Percentiles rank a stretch among this genome's conserved stretches.
Conservation (phyloP, 768 basidiomycete species). For the Leccinum uliginosum region DNA sequence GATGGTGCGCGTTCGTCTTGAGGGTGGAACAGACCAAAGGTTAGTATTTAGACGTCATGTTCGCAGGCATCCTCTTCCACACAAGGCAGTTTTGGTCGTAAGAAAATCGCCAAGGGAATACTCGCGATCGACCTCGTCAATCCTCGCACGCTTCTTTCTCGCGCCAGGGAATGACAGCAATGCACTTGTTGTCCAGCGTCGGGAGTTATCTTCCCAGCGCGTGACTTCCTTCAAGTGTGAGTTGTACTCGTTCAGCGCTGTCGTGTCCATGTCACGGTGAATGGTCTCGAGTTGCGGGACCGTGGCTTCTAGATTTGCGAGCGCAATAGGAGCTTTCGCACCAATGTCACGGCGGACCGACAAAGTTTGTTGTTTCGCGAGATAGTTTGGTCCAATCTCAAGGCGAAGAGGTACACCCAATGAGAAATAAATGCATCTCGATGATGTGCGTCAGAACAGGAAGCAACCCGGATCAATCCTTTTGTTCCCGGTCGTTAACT, state of each 20-base stretch:
- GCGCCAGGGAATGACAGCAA: conserved; percentile 94
- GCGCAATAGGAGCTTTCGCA: conserved; percentile 52
- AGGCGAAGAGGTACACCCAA: conserved; percentile 96
- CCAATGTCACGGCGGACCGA: conserved; percentile 80
- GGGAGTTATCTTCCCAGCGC: conserved; percentile 91
- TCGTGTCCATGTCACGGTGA: conserved; percentile 82
- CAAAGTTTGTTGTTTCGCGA: conserved; percentile 76
- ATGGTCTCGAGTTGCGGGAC: conserved; percentile 73
- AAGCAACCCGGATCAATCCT: conserved; percentile 44
- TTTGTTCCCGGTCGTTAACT: conserved; percentile 99
- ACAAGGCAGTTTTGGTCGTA: neutral
- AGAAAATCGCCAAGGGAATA: conserved; percentile 1
- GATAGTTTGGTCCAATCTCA: conserved; percentile 93
- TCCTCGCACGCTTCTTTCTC: conserved; percentile 87
- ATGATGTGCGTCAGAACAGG: neutral
- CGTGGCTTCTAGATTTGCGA: conserved; percentile 42
- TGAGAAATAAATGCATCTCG: conserved; percentile 1
- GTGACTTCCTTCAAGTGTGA: conserved; percentile 67
- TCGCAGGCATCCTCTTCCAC: neutral
- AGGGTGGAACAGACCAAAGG: conserved; percentile 30
- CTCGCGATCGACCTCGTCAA: conserved; percentile 87
- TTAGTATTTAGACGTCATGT: neutral
- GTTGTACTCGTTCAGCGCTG: conserved; percentile 72
- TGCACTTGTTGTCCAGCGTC: conserved; percentile 80
- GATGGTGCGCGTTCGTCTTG: conserved; percentile 95